Conservation (phyloP, 192 early-diverging fungal species). For the Ambispora gerdemannii region DNA sequence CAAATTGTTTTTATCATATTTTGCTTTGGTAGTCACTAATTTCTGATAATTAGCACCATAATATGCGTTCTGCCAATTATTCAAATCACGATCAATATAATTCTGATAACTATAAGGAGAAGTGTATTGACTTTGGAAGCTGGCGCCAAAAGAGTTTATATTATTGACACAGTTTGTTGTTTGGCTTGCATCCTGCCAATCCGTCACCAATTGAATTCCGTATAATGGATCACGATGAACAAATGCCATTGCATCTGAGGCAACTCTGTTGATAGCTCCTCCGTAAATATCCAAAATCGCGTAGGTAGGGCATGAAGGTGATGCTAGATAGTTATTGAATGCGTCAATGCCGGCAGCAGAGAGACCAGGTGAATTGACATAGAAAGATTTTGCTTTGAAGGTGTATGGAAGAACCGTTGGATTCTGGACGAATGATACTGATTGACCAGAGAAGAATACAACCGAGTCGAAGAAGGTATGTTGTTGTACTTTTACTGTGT, state of each 20-base stretch:
- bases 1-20: slow-evolving; percentile 34
- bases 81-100: slow-evolving; percentile 42
- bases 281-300: slow-evolving; percentile 43
- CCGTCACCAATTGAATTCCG: slow-evolving; percentile 41
- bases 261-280: slow-evolving; percentile 26
- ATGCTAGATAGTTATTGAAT: slow-evolving; percentile 22
- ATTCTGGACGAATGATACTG: neutral
- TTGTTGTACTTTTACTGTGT: slow-evolving; percentile 25
- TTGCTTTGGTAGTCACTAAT: slow-evolving; percentile 34
- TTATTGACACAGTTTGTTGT: neutral
- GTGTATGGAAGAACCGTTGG: slow-evolving; percentile 24
- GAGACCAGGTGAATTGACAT: slow-evolving; percentile 30
- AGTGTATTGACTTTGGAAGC: neutral
- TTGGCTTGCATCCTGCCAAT: slow-evolving; percentile 29
- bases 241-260: slow-evolving; percentile 33
- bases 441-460: slow-evolving; percentile 31
- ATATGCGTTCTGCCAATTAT: slow-evolving; percentile 38
- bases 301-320: slow-evolving; percentile 26
- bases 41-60: slow-evolving; percentile 35
- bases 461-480: slow-evolving; percentile 32
- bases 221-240: slow-evolving; percentile 36
- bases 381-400: slow-evolving; percentile 32
- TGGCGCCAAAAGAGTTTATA: neutral
- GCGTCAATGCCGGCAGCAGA: slow-evolving; percentile 32
- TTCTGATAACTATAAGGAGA: slow-evolving; percentile 23